phyloP scores from a whole-genome alignment of 257 asterid genomes.

The Solanum stenotomum region DNA sequence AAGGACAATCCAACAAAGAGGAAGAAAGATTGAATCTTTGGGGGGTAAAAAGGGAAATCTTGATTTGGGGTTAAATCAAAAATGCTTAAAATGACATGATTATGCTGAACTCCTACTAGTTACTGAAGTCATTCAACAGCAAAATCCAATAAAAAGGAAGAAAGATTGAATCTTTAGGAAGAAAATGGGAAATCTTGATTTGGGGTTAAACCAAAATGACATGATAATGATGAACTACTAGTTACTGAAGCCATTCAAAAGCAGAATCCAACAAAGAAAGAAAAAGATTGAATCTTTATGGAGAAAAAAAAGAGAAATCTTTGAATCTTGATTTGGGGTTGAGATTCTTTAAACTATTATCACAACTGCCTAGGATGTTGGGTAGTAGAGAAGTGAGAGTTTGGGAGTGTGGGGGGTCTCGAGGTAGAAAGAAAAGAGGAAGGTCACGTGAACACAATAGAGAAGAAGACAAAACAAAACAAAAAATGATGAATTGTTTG shows the following conservation, averaged over 20 bases:
- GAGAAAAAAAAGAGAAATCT: neutral
- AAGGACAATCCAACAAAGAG: too few species aligned
- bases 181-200: neutral
- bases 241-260: slow-evolving; percentile 1
- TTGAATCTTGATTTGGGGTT: slow-evolving; percentile 18
- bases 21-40: neutral
- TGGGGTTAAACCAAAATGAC: slow-evolving; percentile 11
- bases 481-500: neutral
- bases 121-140: slow-evolving; percentile 1
- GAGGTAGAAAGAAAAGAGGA: slow-evolving; percentile 14
- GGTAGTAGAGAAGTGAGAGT: neutral
- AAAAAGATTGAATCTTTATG: neutral
- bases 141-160: neutral
- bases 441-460: slow-evolving; percentile 49
- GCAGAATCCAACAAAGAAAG: neutral
- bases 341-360: neutral
- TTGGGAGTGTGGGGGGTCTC: slow-evolving; percentile 13
- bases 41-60: neutral
- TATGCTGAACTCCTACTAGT: neutral
- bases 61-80: neutral
- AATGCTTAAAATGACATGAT: slow-evolving; percentile 9
- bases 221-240: neutral
- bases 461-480: slow-evolving; percentile 41
- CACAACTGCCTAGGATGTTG: slow-evolving; percentile 6
- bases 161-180: neutral